phyloP scores from a whole-genome alignment of 148 eudicot genomes.

The Heliosperma pusillum region DNA sequence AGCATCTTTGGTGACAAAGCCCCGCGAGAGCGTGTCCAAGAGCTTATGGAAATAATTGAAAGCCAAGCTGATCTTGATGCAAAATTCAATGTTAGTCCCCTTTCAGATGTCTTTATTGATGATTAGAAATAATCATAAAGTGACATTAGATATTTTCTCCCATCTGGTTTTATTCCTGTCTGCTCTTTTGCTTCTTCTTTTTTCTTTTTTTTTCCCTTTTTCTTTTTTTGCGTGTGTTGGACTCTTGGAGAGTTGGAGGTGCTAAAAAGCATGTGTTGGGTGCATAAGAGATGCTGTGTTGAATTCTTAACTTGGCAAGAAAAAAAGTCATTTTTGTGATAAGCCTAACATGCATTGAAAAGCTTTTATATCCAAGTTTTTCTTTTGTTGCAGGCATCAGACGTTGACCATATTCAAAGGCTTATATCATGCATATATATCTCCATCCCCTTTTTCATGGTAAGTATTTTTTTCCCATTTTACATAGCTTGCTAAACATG shows the following conservation, averaged over 20 bases:
- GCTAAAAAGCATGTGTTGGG: neutral
- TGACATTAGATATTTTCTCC: neutral
- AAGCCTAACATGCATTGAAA: no score
- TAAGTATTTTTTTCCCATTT: constrained; percentile 19
- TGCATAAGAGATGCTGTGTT: neutral
- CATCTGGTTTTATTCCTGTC: neutral
- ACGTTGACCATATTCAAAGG: constrained; percentile 79
- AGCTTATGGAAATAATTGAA: constrained; percentile 77
- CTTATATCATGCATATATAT: constrained; percentile 79
- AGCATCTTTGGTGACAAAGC: constrained; percentile 85
- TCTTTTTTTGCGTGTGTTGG: neutral
- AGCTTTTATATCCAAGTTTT: neutral
- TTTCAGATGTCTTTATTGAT: neutral
- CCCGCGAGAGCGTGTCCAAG: constrained; percentile 80
- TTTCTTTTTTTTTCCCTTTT: no score
- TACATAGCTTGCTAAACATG: neutral
- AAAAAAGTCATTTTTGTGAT: no score
- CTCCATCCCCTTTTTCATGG: constrained; percentile 86
- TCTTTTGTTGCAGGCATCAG: constrained; percentile 50
- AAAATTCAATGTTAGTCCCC: constrained; percentile 62
- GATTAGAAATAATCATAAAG: neutral
- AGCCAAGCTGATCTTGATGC: constrained; percentile 97
- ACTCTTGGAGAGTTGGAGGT: neutral
- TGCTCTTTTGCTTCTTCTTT: neutral
- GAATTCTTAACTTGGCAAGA: no score